A percentile compares a stretch with the other conserved stretches of the same genome.
These are phyloP conservation scores for Microbotryum silenes-acaulis DNA, from an alignment of 1,284 basidiomycete species.

Conservation along the genomic window DNA sequence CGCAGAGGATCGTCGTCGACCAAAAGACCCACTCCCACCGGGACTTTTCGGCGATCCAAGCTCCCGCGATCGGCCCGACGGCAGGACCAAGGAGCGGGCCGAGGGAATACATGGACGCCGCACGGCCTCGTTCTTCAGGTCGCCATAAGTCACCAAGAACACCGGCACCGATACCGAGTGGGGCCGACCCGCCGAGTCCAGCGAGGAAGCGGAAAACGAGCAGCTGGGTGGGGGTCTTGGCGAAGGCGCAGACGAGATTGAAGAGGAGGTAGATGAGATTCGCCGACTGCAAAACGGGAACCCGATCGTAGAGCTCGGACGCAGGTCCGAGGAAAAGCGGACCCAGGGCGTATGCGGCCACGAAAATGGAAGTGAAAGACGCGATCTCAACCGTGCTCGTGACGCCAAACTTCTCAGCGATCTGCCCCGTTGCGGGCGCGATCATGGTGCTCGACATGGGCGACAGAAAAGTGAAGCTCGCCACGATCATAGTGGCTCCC, in stretches of 20 bases:
- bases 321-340: conserved; percentile 53
- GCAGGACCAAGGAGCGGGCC: conserved; percentile 41
- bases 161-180: conserved; percentile 43
- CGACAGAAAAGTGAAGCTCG: conserved; percentile 22
- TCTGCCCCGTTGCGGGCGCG: conserved; percentile 54
- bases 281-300: conserved; percentile 23
- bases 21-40: conserved; percentile 49
- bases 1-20: conserved; percentile 49
- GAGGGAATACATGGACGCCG: conserved; percentile 60
- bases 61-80: conserved; percentile 44
- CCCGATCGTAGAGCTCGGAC: conserved; percentile 50
- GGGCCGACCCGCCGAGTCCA: conserved; percentile 39
- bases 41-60: conserved; percentile 54
- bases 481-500: conserved; percentile 18
- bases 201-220: conserved; percentile 41
- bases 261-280: conserved; percentile 32
- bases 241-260: conserved; percentile 52
- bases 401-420: conserved; percentile 54
- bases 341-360: conserved; percentile 47
- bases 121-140: conserved; percentile 60
- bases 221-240: conserved; percentile 52
- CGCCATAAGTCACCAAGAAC: conserved; percentile 61
- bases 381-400: conserved; percentile 49
- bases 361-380: conserved; percentile 58
- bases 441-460: conserved; percentile 65